Conservation (phyloP, 352 stramenopile genomes). For the Pythium aquatile region DNA sequence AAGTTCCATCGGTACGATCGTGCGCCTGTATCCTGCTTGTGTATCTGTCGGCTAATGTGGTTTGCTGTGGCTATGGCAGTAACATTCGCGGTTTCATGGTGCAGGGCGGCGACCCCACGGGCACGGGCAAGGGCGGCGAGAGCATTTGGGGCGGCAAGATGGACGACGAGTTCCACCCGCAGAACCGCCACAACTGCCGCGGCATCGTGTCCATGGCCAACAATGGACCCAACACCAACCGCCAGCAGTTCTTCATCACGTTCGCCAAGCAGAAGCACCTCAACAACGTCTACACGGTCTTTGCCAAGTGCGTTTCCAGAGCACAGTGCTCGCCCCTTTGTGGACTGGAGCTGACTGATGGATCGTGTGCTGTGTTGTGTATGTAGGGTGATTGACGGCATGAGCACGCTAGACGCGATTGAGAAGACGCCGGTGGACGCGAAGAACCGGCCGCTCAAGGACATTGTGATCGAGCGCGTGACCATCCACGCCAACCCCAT, state of each 20-base stretch:
- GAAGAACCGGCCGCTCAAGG: slow-evolving; percentile 89
- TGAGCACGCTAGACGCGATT: slow-evolving; percentile 96
- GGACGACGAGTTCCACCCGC: slow-evolving; percentile 91
- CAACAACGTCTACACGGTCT: slow-evolving; percentile 98
- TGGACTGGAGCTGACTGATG: too few species aligned
- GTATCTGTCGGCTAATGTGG: too few species aligned
- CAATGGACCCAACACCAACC: slow-evolving; percentile 90
- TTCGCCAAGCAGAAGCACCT: slow-evolving; percentile 96
- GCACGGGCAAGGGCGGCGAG: slow-evolving; percentile 88
- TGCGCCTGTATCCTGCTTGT: slow-evolving; percentile 26
- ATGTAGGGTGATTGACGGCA: slow-evolving; percentile 91
- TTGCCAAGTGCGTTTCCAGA: slow-evolving; percentile 84
- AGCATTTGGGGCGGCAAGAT: slow-evolving; percentile 90
- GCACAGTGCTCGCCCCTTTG: too few species aligned
- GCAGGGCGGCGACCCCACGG: slow-evolving; percentile 89
- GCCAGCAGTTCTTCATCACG: slow-evolving; percentile 98
- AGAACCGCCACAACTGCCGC: slow-evolving; percentile 87
- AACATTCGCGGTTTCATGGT: slow-evolving; percentile 90
- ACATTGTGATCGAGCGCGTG: slow-evolving; percentile 86
- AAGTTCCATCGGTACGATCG: slow-evolving; percentile 82
- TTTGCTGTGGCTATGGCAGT: slow-evolving; percentile 22
- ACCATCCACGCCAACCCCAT: slow-evolving; percentile 94
- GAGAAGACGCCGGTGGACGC: slow-evolving; percentile 92
- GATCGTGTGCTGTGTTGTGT: background rate
- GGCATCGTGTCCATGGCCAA: slow-evolving; percentile 94